A percentile compares a stretch with the other conserved stretches of the same genome.
phyloP scores from a whole-genome alignment of 169 alveolate genomes.

The Theileria luwenshuni region DNA sequence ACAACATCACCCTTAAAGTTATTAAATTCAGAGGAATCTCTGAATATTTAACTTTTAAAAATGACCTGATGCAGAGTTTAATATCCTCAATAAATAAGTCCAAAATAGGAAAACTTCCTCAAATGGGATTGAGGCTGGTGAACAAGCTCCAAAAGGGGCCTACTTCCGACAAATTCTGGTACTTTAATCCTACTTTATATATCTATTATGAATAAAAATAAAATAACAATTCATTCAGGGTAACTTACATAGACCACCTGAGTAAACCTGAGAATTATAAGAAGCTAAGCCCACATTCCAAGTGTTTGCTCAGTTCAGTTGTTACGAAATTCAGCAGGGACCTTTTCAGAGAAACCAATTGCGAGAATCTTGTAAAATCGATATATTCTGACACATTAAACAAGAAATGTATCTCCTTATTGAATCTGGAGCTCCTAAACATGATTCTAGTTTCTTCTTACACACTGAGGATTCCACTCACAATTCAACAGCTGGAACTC shows the following conservation, averaged over 20 bases:
- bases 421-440: constrained; percentile 56
- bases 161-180: constrained; percentile 63
- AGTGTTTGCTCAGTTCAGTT: constrained; percentile 62
- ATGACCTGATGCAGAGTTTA: constrained; percentile 36
- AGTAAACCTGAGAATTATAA: constrained; percentile 20
- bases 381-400: constrained; percentile 31
- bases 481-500: constrained; percentile 27
- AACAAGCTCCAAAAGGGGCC: constrained; percentile 43
- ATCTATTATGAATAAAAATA: background rate
- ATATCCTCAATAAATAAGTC: constrained; percentile 47
- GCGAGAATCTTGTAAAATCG: constrained; percentile 29
- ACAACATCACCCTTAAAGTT: too few relatives aligned
- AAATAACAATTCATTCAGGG: constrained; percentile 11
- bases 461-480: constrained; percentile 44
- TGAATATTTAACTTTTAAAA: constrained; percentile 3
- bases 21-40: too few relatives aligned
- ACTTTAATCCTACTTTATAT: background rate
- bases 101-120: constrained; percentile 58
- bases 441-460: constrained; percentile 62
- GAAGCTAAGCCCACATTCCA: constrained; percentile 64
- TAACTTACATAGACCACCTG: constrained; percentile 31
- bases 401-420: constrained; percentile 18
- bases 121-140: constrained; percentile 56
- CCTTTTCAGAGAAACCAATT: constrained; percentile 14
- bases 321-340: constrained; percentile 37